phyloP scores from a whole-genome alignment of 495 filamentous ascomycete species.

The Podospora pseudopauciseta region DNA sequence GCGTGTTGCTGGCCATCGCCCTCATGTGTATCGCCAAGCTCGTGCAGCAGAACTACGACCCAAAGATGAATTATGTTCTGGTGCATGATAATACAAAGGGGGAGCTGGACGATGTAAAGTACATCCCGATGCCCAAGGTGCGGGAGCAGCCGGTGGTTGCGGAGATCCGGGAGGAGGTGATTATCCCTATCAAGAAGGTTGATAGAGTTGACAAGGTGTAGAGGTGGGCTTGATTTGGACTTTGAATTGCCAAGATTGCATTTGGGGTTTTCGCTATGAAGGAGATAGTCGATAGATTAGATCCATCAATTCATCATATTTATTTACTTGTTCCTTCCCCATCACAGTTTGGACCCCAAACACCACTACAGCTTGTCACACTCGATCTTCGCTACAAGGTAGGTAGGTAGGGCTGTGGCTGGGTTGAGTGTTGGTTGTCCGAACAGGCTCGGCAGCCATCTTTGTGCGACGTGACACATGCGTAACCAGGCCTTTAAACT shows the following conservation, averaged over 20 bases:
- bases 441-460: not conserved
- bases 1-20: constrained; percentile 13
- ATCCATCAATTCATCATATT: no score
- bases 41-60: constrained; percentile 2
- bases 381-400: not conserved
- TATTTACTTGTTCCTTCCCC: no score
- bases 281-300: no score
- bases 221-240: constrained; percentile 3
- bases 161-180: not conserved
- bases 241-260: no score
- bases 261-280: no score
- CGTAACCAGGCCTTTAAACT: not conserved
- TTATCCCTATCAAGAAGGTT: constrained; percentile 1
- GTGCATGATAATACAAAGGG: constrained; percentile 21
- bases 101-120: constrained; percentile 22
- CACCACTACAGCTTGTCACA: not conserved
- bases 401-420: constrained; percentile 2
- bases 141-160: not conserved
- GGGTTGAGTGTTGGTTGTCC: not conserved
- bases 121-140: constrained; percentile 12
- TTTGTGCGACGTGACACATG: not conserved
- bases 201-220: constrained; percentile 1
- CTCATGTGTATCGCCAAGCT: constrained; percentile 17
- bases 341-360: not conserved
- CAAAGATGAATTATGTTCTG: constrained; percentile 15